Base-by-base conservation (phyloP, 306 rosid genomes). In the Quercus suber region DNA sequence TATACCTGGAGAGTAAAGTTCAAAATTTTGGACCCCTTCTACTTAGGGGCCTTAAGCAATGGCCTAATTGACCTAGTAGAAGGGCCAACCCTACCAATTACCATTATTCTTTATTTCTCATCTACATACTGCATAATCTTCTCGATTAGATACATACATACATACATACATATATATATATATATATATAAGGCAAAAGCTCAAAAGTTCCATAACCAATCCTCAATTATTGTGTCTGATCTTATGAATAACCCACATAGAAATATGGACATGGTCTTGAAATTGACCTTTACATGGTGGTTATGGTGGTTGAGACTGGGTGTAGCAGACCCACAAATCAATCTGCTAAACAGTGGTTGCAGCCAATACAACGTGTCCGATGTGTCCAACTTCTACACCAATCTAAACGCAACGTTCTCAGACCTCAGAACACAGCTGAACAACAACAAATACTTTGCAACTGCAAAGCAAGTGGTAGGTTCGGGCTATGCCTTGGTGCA, bases 321-420 rank as follows among this genome's bases (percentile, higher is more conserved):
- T 9, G 69, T 65, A 49, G 90, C 87, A 35, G 87, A 85, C 25
- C 88, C 92, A n/a, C 88, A 89, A 73, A 83, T 71, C 51, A 64
- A 12, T 49, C 75, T 89, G 2, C 5, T 91, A 23, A 89, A 88
- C 87, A 80, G 73, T 1, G 97, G 93, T 27, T 91, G 93, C 76
- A 91, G 93, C 84, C 85, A 74, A 25, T 89, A 88, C 88, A 89
- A 91, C 77, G 90, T 83, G 18, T 81, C 92, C n/a, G 80, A 75
- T 55, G 70, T 69, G 15, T 64, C 87, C 15, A 70, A 59, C 37
- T 91, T 89, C 86, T 49, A 81, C 37, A 59, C 84, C 27, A 89
- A 83, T 57, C 89, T 88, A 31, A 89, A 89, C 84, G 68, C 85
- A 75, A 86, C 89, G 71, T 78, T 91, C 28, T 25, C 67, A 6